Base-by-base conservation (phyloP, 352 stramenopile genomes). In the Aphanomyces invadans region DNA sequence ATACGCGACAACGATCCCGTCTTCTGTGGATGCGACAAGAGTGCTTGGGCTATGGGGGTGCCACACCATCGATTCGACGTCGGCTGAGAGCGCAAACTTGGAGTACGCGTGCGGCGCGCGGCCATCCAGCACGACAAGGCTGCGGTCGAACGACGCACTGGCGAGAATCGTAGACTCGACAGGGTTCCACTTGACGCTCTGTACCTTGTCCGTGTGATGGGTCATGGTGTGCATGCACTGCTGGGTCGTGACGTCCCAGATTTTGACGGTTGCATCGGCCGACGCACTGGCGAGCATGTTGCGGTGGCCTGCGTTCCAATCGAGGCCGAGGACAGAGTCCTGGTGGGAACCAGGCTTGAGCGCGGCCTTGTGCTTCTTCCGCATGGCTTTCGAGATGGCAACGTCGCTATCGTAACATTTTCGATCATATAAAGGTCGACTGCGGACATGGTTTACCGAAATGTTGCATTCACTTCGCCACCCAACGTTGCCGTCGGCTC, bases 131-230 rank as follows among this genome's bases (percentile, higher is more conserved):
- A 99, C 86, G 15, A 96, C 86, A 26, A 99, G 74, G 52, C 80
- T 93, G 31, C 89, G 81, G 80, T 99, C 97, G 70, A 98, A 99
- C 17, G 88, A 92, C 3, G 92, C 96, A 26, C 89, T 97, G 0
- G 93, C 95, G 2, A 99, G 79, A n/a, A 99, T 82, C 15, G 93
- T 98, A 4, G 91, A 95, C 76, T 99, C 97, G 2, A 79, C 77
- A 4, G 95, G 95, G 84, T 99, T 97, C 94, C 95, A 99, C 54
- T 86, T 76, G 57, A 99, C 89, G 36, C 83, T 93, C 76, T 98
- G 95, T 42, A 99, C 97, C 79, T 99, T 99, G 79, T 96, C 95
- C n/a, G 73, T 90, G 78, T 99, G 97, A 79, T 99, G 97, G 39
- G 74, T 92, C 76, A 99, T 96, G 15, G 97, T 99, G 51, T 96